These are phyloP conservation scores for Metschnikowia baotianmanensis DNA, from an alignment of 805 yeast species.

Conservation along the genomic window DNA sequence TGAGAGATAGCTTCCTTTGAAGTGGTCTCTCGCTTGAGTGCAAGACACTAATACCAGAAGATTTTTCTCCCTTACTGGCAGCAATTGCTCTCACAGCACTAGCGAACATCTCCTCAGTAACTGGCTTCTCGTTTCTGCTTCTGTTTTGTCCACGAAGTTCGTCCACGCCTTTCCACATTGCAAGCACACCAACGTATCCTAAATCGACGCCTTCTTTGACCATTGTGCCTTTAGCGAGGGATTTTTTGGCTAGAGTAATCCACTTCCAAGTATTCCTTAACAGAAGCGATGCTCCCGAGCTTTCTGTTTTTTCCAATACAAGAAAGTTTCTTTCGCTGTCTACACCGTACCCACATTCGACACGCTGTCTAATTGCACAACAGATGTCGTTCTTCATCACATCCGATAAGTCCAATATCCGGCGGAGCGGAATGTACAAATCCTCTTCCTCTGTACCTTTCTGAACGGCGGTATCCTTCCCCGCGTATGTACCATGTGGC, in stretches of 20 bases:
- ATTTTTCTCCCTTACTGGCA: constrained; percentile 44
- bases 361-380: constrained; percentile 66
- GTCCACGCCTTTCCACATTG: constrained; percentile 80
- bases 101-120: constrained; percentile 41
- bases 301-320: constrained; percentile 51
- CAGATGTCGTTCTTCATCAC: constrained; percentile 73
- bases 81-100: constrained; percentile 54
- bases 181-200: constrained; percentile 84
- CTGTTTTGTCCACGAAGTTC: constrained; percentile 49
- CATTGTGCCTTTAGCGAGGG: constrained; percentile 66
- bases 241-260: constrained; percentile 69
- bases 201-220: constrained; percentile 68
- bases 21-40: constrained; percentile 50
- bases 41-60: constrained; percentile 46
- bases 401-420: constrained; percentile 32
- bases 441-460: constrained; percentile 17
- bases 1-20: constrained; percentile 75
- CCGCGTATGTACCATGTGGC: not conserved
- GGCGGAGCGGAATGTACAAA: constrained; percentile 29
- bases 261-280: constrained; percentile 87
- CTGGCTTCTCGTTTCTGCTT: constrained; percentile 18
- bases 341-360: constrained; percentile 67
- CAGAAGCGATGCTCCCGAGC: constrained; percentile 49
- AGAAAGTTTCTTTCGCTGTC: constrained; percentile 63
- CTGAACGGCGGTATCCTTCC: not conserved